Evolutionary conservation across 2,329 filamentous ascomycete genomes (phyloP), one percentile per base, ranked within the genome.

Genomic region (Coniochaeta sp.): DNA sequence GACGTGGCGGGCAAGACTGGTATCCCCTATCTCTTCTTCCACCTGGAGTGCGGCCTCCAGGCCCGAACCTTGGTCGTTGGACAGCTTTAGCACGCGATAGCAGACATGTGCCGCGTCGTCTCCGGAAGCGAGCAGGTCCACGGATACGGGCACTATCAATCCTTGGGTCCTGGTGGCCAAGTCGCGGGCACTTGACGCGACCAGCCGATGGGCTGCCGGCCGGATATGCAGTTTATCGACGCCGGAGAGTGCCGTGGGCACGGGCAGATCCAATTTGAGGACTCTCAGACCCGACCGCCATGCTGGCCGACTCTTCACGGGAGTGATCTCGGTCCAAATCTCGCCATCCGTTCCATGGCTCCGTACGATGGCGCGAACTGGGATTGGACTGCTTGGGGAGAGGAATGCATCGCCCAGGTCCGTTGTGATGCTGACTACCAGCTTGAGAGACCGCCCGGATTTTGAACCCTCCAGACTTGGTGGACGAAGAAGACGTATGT

Each of bases 21-120:
- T 84, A 70, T 85, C 82, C 16, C 81, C 82, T 11, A 85, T 77
- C 58, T 84, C 81, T 62, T 86, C 83, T 59, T 81, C 78, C 5
- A 85, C 70, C 31, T 77, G 73, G 8, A 83, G 65, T 2, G 68
- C 54, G 19, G 58, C 36, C n/a, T 58, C 28, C 3, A 36, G 16
- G 3, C 50, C 58, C 5, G 36, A 47, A 6, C 58, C 61, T 1
- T 6, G n/a, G 22, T 43, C 9, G n/a, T 22, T 34, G 8, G 62
- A 59, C 44, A 70, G 60, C 26, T 67, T 65, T 58, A 81, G 62
- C 2, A 67, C 66, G 2, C 75, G 71, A 17, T 71, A 64, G 6
- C 71, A 71, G 17, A 71, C 67, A 14, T 68, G 62, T 6, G 58
- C 31, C n/a, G 61, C 63, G 1, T 61, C 56, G 0, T 58, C 59